Conservation (phyloP, 306 rosid species). For the Gastrolobium villosum region DNA sequence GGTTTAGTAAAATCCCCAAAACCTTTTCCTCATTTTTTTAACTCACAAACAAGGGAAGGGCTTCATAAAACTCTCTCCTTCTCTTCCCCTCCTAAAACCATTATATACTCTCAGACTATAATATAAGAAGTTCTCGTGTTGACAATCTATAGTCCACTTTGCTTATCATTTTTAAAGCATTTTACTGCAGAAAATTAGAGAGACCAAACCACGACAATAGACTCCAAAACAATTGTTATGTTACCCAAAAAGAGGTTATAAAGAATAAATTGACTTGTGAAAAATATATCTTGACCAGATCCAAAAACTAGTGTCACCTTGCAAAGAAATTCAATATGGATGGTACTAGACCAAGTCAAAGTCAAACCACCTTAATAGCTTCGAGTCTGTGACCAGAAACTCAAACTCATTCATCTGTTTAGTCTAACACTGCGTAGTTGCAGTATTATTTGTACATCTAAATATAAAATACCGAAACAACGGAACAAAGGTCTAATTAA, state of each 20-base stretch:
- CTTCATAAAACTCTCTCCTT: no score
- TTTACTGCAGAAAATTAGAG: neutral
- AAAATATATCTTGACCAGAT: conserved; percentile 46
- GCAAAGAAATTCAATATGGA: conserved; percentile 24
- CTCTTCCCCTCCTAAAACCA: no score
- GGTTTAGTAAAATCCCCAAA: no score
- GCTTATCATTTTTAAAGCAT: neutral
- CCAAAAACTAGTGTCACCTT: neutral
- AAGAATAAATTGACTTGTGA: conserved; percentile 20
- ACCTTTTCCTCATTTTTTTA: no score
- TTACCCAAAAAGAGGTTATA: neutral
- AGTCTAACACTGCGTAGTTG: neutral
- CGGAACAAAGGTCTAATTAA: neutral
- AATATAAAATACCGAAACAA: neutral
- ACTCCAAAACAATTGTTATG: neutral
- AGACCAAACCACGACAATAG: neutral
- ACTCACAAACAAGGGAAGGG: no score
- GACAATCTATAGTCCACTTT: neutral
- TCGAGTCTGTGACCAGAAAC: conserved; percentile 6
- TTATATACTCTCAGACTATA: no score
- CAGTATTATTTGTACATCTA: neutral
- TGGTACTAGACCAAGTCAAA: conserved; percentile 48
- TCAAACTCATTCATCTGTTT: conserved; percentile 5
- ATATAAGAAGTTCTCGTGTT: neutral
- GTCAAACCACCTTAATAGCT: conserved; percentile 46